phyloP scores from a whole-genome alignment of 140 eudicot species.

The Stevia rebaudiana region DNA sequence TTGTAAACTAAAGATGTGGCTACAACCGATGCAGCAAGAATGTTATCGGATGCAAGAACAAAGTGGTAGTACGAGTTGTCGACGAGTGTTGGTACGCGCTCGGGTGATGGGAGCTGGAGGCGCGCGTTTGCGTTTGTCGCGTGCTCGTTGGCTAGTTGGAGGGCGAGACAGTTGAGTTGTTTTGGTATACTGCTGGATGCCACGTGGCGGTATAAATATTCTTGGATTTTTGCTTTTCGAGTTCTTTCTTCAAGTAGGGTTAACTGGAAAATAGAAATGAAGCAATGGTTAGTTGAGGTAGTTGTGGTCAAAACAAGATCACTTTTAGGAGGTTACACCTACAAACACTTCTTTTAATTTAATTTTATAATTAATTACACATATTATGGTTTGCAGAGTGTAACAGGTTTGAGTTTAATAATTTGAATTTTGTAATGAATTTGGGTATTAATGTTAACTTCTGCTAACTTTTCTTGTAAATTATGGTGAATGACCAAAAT shows the following conservation, averaged over 20 bases:
- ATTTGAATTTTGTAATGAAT: too few species aligned
- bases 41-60: constrained; percentile 87
- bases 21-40: constrained; percentile 89
- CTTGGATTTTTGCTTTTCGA: constrained; percentile 82
- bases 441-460: too few species aligned
- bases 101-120: constrained; percentile 81
- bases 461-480: too few species aligned
- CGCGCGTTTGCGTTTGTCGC: constrained; percentile 78
- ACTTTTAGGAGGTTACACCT: neutral
- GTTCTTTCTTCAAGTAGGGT: constrained; percentile 80
- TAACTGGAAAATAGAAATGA: constrained; percentile 40
- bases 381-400: too few species aligned
- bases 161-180: constrained; percentile 79
- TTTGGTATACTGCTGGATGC: constrained; percentile 98
- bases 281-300: neutral
- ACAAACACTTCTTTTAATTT: neutral
- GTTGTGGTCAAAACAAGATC: neutral
- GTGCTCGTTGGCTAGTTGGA: constrained; percentile 75
- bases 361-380: too few species aligned
- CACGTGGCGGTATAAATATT: constrained; percentile 85
- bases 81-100: constrained; percentile 70
- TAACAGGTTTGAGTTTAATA: too few species aligned
- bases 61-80: constrained; percentile 78
- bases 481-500: too few species aligned
- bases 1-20: constrained; percentile 72